Evolutionary conservation across 2,329 filamentous ascomycete genomes (phyloP).

Genomic region (Fusarium scirpi): DNA sequence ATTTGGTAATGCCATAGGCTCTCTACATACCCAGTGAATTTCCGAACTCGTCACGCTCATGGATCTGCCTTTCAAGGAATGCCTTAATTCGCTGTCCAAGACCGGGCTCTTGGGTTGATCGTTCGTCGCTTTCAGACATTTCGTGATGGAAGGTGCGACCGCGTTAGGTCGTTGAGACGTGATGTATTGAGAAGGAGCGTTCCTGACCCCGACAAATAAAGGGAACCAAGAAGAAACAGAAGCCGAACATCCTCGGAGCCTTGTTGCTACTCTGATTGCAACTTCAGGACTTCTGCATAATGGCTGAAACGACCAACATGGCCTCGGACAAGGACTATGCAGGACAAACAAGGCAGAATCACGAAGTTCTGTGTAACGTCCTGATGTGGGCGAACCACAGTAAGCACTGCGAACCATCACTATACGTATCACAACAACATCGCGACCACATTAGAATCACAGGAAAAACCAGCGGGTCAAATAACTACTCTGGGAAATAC

Average conservation of each 20-base stretch:
- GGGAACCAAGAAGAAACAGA: background rate
- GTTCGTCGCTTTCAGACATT: constrained; percentile 8
- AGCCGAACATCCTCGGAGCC: background rate
- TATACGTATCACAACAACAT: background rate
- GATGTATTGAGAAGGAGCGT: background rate
- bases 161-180: too few species aligned
- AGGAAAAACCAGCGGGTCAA: background rate
- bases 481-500: background rate
- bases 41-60: constrained; percentile 20
- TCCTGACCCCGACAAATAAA: background rate
- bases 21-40: background rate
- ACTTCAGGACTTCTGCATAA: background rate
- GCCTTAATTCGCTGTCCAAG: background rate
- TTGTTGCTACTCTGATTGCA: background rate
- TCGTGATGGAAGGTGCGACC: background rate
- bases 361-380: background rate
- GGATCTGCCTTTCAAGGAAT: constrained; percentile 20
- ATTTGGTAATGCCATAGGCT: background rate
- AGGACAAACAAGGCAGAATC: constrained; percentile 17
- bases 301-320: constrained; percentile 6
- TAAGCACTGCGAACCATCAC: background rate
- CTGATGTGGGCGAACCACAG: background rate
- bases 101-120: background rate
- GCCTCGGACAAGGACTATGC: background rate
- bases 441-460: background rate